Base-by-base conservation (phyloP, 495 filamentous ascomycete species). In the Pseudomonodictys pantanalensis region DNA sequence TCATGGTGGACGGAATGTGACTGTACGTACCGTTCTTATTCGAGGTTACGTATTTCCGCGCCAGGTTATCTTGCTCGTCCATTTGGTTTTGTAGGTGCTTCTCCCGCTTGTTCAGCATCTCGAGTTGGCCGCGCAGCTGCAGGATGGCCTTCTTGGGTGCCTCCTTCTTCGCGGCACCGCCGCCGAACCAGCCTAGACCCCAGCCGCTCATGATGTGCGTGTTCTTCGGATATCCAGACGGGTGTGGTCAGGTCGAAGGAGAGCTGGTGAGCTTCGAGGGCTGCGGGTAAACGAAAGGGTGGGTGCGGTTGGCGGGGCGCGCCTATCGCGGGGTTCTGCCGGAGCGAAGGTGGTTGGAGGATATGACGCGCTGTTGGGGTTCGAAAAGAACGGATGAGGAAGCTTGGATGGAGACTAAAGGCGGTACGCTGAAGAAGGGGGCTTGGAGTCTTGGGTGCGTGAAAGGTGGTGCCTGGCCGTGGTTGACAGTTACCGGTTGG, bases 101-200 rank as follows among this genome's bases (percentile, higher is more conserved):
- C 77, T 99, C 91, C 42, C 95, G 81, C 82, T 99, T 99, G 75
- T 95, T 90, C 62, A 99, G 81, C 92, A 97, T 96, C 62, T 96
- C 91, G 24, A 97, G 80, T 80, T 96, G 92, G 66, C 85, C 79
- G 56, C 93, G 86, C 65, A 99, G 78, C 61, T 81, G 80, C 41
- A 99, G 81, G 63, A 99, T 99, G 58, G 95, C 93, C 78, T 96
- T 91, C 82, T 99, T 99, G 39, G 93, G 89, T 60, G 85, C 87
- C 73, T 97, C 90, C 76, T 92, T 95, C 73, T 88, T 91, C 76
- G 88, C 84, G 54, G 83, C 84, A 67, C 66, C 68, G n/a, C 68
- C 68, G 25, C 61, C 61, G 41, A 69, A 70, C 58, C 71, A 71
- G 51, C 66, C 65, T 38, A 65, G 63, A 23, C 73, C 72, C 70